A percentile compares a stretch with the other conserved stretches of the same genome.
Evolutionary conservation across 2,329 filamentous ascomycete species (phyloP).

Genomic region (Scortechinia acanthostroma): DNA sequence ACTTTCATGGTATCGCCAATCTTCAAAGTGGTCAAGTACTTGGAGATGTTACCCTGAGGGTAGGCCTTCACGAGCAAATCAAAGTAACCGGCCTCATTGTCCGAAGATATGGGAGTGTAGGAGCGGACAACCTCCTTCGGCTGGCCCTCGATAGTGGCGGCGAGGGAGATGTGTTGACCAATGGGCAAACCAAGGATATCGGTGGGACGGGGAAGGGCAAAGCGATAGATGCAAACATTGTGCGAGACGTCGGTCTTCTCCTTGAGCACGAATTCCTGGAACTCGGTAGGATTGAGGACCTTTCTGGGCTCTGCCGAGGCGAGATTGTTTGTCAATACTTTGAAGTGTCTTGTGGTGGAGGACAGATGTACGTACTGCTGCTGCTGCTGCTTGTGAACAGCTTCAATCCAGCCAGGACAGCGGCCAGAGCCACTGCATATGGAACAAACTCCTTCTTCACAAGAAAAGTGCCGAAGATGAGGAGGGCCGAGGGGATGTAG

Average conservation of each 20-base stretch:
- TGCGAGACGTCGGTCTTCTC: conserved; percentile 68
- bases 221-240: conserved; percentile 73
- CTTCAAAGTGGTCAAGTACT: conserved; percentile 56
- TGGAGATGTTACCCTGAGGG: conserved; percentile 69
- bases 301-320: conserved; percentile 38
- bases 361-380: not conserved
- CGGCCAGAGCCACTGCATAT: conserved; percentile 46
- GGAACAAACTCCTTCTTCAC: conserved; percentile 53
- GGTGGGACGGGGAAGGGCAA: conserved; percentile 54
- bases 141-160: conserved; percentile 50
- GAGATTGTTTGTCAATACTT: conserved; percentile 2
- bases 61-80: conserved; percentile 72
- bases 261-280: conserved; percentile 64
- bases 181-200: conserved; percentile 69
- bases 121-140: conserved; percentile 58
- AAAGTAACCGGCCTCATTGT: conserved; percentile 60
- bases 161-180: conserved; percentile 71
- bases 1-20: conserved; percentile 66
- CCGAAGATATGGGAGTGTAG: conserved; percentile 61
- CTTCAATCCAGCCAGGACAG: conserved; percentile 47
- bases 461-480: conserved; percentile 49
- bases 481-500: conserved; percentile 39
- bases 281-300: conserved; percentile 59
- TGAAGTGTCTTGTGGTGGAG: too few relatives aligned
- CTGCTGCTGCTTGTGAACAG: conserved; percentile 21